These are phyloP conservation scores for Sedum album DNA, from an alignment of 164 flowering plant species.

Conservation along the genomic window DNA sequence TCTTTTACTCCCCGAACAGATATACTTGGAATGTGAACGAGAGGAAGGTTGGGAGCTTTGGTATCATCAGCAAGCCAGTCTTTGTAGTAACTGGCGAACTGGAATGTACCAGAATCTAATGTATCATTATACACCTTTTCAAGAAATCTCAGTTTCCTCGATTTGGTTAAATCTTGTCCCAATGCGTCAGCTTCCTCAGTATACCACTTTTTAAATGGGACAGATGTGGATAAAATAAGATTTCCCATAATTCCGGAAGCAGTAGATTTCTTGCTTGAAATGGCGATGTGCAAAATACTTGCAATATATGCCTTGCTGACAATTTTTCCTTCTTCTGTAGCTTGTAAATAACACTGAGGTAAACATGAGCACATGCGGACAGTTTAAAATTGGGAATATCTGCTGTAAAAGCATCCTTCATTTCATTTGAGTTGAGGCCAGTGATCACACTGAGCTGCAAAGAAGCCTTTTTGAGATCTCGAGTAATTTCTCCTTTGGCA, in stretches of 20 bases:
- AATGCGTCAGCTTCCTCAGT: conserved; percentile 44
- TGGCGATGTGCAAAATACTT: conserved; percentile 67
- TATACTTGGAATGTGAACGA: conserved; percentile 33
- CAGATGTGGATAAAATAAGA: conserved; percentile 53
- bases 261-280: conserved; percentile 42
- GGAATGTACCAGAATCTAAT: conserved; percentile 53
- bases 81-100: conserved; percentile 68
- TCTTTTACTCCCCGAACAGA: conserved; percentile 21
- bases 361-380: conserved; percentile 76
- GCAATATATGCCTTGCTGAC: conserved; percentile 61
- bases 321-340: conserved; percentile 52
- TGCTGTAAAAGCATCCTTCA: conserved; percentile 46
- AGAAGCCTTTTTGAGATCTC: conserved; percentile 49
- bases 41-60: conserved; percentile 55
- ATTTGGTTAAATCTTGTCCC: conserved; percentile 24
- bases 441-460: conserved; percentile 55
- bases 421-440: conserved; percentile 45
- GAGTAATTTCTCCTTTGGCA: conserved; percentile 27
- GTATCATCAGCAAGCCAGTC: conserved; percentile 66
- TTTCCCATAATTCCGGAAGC: conserved; percentile 61
- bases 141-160: conserved; percentile 44
- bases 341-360: conserved; percentile 56
- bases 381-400: conserved; percentile 50
- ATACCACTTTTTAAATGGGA: conserved; percentile 58
- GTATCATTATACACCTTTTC: conserved; percentile 50